These are phyloP conservation scores for Beauveria brongniartii DNA, from an alignment of 2,329 filamentous ascomycete genomes.

Conservation along the genomic window DNA sequence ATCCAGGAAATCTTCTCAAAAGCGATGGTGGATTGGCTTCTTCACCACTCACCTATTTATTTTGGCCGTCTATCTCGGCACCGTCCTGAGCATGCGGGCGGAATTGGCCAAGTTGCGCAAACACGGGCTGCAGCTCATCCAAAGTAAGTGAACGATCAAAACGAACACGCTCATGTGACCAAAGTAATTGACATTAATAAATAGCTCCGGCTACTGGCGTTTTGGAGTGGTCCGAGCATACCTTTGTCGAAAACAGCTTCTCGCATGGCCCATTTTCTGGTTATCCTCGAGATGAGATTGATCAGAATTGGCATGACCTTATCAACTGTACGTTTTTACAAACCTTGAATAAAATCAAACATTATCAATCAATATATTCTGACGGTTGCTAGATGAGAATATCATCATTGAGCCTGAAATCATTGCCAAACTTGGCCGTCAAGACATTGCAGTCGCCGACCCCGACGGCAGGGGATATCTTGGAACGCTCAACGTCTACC, in stretches of 20 bases:
- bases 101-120: slow-evolving; percentile 2
- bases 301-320: slow-evolving; percentile 8
- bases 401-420: slow-evolving; percentile 8
- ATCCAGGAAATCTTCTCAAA: background rate
- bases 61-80: background rate
- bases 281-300: slow-evolving; percentile 4
- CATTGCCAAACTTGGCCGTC: background rate
- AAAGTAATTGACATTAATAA: background rate
- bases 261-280: slow-evolving; percentile 7
- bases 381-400: background rate
- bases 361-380: background rate
- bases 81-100: background rate
- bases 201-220: slow-evolving; percentile 6
- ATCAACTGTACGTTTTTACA: slow-evolving; percentile 2
- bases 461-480: slow-evolving; percentile 6
- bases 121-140: background rate
- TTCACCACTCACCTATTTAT: background rate
- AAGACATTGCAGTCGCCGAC: slow-evolving; percentile 5
- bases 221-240: background rate
- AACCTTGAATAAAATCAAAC: too few relatives aligned
- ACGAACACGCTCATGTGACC: too few relatives aligned
- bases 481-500: slow-evolving; percentile 12
- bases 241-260: slow-evolving; percentile 9
- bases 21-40: slow-evolving; percentile 5
- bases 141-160: background rate